Evolutionary conservation across 768 basidiomycete species (phyloP), one percentile per base, ranked within the genome.

Genomic region (Leccinum aurantiacum): DNA sequence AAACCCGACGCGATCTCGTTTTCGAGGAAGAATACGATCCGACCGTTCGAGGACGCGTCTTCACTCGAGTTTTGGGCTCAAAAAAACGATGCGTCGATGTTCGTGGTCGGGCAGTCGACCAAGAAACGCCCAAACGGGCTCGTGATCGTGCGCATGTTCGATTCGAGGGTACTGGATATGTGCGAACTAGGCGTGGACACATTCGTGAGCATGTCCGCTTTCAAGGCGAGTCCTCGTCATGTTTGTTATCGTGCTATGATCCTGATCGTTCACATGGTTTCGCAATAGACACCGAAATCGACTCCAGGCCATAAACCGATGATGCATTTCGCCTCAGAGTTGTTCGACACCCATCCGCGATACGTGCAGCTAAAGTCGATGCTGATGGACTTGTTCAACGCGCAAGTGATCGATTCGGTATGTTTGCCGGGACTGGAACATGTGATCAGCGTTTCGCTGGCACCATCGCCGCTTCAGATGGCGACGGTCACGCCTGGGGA

Each of bases 21-120:
- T 77, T 91, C 89, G 50, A 97, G 95, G 74, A 96, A 97, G 75
- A 98, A 98, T 72, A 71, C 76, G 25, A 84, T 98, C 11, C 88
- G 89, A 44, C 97, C 97, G 5, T 98, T 99, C 70, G 96, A 98
- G 66, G 82, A 91, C 59, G 70, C 82, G 22, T 73, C 78, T 1
- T 93, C 93, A 2, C 79, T 99, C 33, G 93, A 92, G 65, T 98
- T 98, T 73, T 99, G 95, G 93, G 80, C 89, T 1, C 69, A 78
- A 13, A 99, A 98, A 77, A 98, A 98, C 75, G 97, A 98, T 66
- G 94, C 95, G 3, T 88, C 88, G 2, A 79, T 98, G 70, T 97
- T 98, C 70, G 76, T 96, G 13, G 77, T 97, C 35, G 97, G 94
- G 1, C 89, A 95, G 67, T 93, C 89, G 67, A 92, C 88, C 27